Evolutionary conservation across 192 early-diverging fungal species (phyloP), one percentile per base, ranked within the genome.

Genomic region (Thamnidium elegans): DNA sequence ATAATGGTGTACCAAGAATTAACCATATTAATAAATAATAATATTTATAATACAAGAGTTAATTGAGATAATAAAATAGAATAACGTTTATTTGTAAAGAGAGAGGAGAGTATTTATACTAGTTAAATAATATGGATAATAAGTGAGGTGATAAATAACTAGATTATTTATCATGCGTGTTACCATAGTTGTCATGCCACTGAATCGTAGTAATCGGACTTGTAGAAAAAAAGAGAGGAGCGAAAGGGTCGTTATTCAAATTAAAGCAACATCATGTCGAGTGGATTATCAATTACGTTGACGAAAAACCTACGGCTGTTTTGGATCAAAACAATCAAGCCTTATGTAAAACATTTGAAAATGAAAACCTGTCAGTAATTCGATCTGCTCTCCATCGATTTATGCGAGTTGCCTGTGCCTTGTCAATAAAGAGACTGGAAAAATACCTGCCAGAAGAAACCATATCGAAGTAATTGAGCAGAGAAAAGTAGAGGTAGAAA

Each of bases 321-420:
- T 3, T 62, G 19, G 59, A 62, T 20, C 20, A 62, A 62, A 62
- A 50, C 26, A 50, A n/a, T 7, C 26, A 48, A 4, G 21, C 13
- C 20, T 47, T 65, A 4, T 44, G n/a, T 43, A 32, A 34, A 11
- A 17, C 20, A n/a, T 55, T 65, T 65, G 32, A 53, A 10, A 17
- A 51, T 2, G 34, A 36, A 36, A 36, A 36, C 3, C 52, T 55
- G 30, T 3, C 43, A 21, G 44, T 54, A 17, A 45, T 17, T 20
- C 44, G 39, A 17, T 30, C 51, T 46, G 43, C 63, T 20, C 15
- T 64, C 10, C 51, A 65, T 55, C 5, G 36, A 7, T 65, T 65
- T 31, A n/a, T 65, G 20, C 45, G 9, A n/a, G 44, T 9, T 4
- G 17, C 31, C 13, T 65, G 39, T 44, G n/a, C 13, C 9, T 7